These are phyloP conservation scores for Apophysomyces elegans DNA, from an alignment of 371 early-diverging fungal genomes.

Conservation along the genomic window DNA sequence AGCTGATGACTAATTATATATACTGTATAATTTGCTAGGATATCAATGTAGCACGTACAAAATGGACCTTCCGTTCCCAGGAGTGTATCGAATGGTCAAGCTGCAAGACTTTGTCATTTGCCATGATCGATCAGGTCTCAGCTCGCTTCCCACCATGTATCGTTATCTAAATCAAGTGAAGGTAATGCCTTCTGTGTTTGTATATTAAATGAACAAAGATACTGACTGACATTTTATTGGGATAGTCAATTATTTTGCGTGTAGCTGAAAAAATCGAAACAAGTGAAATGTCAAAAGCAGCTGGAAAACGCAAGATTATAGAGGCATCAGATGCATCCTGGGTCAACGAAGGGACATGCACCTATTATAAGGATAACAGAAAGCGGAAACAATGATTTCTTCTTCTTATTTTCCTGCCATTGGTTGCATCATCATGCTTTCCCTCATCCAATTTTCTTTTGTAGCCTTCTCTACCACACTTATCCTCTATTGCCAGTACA, in stretches of 20 bases:
- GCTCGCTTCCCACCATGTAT: not conserved
- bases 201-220: not conserved
- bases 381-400: not conserved
- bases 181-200: not conserved
- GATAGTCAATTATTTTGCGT: not conserved
- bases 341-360: constrained; percentile 2
- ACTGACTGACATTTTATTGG: not conserved
- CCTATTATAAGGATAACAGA: not conserved
- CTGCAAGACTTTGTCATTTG: constrained; percentile 5
- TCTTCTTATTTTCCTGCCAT: not conserved
- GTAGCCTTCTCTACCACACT: no score
- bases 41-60: not conserved
- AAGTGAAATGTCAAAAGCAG: not conserved
- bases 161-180: not conserved
- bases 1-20: not conserved
- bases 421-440: no score
- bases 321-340: not conserved
- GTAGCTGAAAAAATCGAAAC: not conserved
- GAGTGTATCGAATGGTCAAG: constrained; percentile 2
- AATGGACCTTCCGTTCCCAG: not conserved
- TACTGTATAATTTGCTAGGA: not conserved
- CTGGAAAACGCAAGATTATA: not conserved
- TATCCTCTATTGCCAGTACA: no score
- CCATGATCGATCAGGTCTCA: not conserved
- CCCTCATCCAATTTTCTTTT: no score